These are phyloP conservation scores for Teratosphaeria destructans DNA, from an alignment of 2,329 filamentous ascomycete species.

Conservation along the genomic window DNA sequence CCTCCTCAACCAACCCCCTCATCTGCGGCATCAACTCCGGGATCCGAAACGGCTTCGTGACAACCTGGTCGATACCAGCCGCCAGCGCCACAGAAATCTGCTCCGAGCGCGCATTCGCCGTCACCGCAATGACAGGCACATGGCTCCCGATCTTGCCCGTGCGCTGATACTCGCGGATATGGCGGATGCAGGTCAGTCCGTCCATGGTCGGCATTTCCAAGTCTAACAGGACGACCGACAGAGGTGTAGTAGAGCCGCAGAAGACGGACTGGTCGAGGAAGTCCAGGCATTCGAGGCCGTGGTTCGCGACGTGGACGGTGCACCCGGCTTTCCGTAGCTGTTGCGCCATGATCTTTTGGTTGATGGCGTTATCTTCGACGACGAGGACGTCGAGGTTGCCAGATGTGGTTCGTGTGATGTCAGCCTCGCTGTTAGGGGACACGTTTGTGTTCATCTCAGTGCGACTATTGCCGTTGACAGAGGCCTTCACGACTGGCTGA, in stretches of 20 bases:
- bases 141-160: constrained; percentile 28
- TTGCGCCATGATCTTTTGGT: constrained; percentile 23
- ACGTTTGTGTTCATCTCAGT: background rate
- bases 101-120: constrained; percentile 25
- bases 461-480: background rate
- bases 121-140: constrained; percentile 25
- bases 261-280: constrained; percentile 17
- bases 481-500: background rate
- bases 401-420: background rate
- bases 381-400: constrained; percentile 17
- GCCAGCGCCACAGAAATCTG: constrained; percentile 21
- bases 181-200: constrained; percentile 20
- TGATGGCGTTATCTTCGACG: constrained; percentile 26
- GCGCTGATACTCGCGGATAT: constrained; percentile 20
- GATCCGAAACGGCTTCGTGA: constrained; percentile 27
- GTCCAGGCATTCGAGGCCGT: constrained; percentile 24
- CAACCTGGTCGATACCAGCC: constrained; percentile 26
- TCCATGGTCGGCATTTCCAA: constrained; percentile 28
- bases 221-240: constrained; percentile 24
- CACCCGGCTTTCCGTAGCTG: constrained; percentile 19
- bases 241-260: constrained; percentile 9
- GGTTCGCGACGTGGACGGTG: constrained; percentile 21
- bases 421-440: background rate
- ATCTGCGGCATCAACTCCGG: constrained; percentile 26
- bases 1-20: constrained; percentile 16